Base-by-base conservation (phyloP, 768 basidiomycete species). In the Rubroboletus satanas region DNA sequence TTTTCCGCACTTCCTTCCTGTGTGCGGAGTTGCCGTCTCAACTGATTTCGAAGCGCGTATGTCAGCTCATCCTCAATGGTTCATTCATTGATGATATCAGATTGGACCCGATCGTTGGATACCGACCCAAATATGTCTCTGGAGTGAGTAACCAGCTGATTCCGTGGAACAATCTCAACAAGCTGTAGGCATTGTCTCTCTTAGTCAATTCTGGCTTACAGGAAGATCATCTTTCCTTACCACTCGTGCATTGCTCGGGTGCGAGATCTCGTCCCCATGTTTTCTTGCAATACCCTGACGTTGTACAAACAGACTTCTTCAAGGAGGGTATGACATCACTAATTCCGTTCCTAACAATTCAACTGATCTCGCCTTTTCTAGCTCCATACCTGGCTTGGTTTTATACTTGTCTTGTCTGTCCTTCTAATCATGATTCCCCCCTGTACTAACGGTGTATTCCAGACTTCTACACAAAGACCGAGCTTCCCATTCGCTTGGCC, bases 101-200 rank as follows among this genome's bases (percentile, higher is more conserved):
- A 57, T 83, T 37, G 83, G 84, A 3, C 83, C 83, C 4, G 84
- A 86, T 65, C 76, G 80, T 26, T 85, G 81, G 83, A 83, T 83
- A 66, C 81, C 83, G 6, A 77, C 74, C 1, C 82, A 83, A 63
- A 81, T 83, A 71, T 79, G 77, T 49, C 55, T 76, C 17, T 83
- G 81, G 81, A 77, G 79, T 69, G 33, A 53, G 57, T 41, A 23
- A 4, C 5, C 3, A 26, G 11, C 12, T 1, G 5, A 21, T 0
- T 10, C 10, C 3, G 29, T n/a, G 14, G 5, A 7, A 44, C 14
- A 5, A 17, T 33, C 56, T 49, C 11, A 59, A 4, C 0, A 6
- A 28, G 3, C 17, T 1, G 18, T 41, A 69, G 68, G 71, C 17
- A 64, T 82, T 42, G 74, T 84, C 6, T 77, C 82, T 7, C 60